Conservation (phyloP, 1,284 basidiomycete genomes). For the Sporisorium scitamineum region DNA sequence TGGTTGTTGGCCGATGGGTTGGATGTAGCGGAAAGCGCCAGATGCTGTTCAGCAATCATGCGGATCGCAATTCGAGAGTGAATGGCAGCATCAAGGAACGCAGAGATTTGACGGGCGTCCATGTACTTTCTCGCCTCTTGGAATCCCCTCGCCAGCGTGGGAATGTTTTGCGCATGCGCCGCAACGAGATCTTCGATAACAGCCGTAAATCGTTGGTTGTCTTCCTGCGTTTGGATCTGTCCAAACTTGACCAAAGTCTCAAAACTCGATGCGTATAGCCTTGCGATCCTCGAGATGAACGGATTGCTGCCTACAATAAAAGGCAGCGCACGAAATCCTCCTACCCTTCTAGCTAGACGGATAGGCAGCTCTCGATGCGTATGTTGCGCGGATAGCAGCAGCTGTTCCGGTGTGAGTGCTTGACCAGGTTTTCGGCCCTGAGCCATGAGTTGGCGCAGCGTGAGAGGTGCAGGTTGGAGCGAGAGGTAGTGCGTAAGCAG, state of each 20-base stretch:
- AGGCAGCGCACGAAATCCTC: conserved; percentile 67
- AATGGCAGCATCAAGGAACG: conserved; percentile 86
- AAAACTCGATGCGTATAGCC: conserved; percentile 82
- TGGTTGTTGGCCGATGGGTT: conserved; percentile 2
- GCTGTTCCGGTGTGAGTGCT: conserved; percentile 54
- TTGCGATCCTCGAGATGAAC: conserved; percentile 80
- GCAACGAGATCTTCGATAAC: conserved; percentile 80
- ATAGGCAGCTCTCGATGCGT: conserved; percentile 66
- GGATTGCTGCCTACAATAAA: conserved; percentile 89
- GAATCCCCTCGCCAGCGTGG: conserved; percentile 88
- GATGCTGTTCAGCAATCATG: conserved; percentile 91
- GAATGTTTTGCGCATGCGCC: conserved; percentile 86
- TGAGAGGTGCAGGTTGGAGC: conserved; percentile 58
- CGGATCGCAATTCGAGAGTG: conserved; percentile 87
- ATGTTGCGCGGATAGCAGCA: conserved; percentile 62
- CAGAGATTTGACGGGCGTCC: conserved; percentile 79
- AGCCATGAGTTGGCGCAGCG: conserved; percentile 60
- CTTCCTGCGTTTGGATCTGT: conserved; percentile 75
- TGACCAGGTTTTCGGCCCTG: conserved; percentile 59
- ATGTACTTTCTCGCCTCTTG: conserved; percentile 87
- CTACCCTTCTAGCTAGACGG: conserved; percentile 65
- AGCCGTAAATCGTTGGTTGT: conserved; percentile 79
- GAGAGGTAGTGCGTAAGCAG: conserved; percentile 58
- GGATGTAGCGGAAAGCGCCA: conserved; percentile 74
- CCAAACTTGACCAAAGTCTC: conserved; percentile 79